phyloP scores from a whole-genome alignment of 1,284 basidiomycete species.

The Agaricales sp. region DNA sequence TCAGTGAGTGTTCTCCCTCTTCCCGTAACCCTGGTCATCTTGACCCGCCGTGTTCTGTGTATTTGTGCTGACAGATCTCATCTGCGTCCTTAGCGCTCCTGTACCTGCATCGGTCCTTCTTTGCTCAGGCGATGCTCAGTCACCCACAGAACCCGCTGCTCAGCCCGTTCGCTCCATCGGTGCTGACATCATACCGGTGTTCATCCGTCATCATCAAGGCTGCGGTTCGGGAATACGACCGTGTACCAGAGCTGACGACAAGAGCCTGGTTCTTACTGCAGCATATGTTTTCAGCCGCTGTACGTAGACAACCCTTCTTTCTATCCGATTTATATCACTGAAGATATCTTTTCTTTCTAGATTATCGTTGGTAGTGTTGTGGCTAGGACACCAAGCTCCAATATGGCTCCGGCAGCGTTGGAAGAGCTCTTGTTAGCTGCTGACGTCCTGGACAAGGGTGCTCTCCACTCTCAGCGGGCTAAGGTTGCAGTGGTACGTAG shows the following conservation, averaged over 20 bases:
- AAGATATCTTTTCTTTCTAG: conserved; percentile 14
- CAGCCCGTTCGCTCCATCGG: conserved; percentile 35
- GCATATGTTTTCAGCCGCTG: conserved; percentile 36
- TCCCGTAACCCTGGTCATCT: background rate
- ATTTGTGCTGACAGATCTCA: conserved; percentile 1
- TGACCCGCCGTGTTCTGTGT: no score
- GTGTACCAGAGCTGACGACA: conserved; percentile 30
- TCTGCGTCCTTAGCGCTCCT: conserved; percentile 26
- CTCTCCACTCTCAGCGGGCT: conserved; percentile 27
- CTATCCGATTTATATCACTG: background rate
- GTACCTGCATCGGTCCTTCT: conserved; percentile 38
- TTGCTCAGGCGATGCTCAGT: conserved; percentile 37
- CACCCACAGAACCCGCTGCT: conserved; percentile 32
- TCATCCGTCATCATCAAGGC: conserved; percentile 37
- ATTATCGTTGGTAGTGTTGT: conserved; percentile 36
- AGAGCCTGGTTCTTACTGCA: conserved; percentile 35
- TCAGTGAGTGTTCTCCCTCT: conserved; percentile 24
- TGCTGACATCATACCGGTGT: conserved; percentile 34
- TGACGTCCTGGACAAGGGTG: conserved; percentile 28
- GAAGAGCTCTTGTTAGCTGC: conserved; percentile 30
- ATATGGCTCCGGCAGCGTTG: conserved; percentile 29
- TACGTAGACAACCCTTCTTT: conserved; percentile 10
- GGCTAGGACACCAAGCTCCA: conserved; percentile 32
- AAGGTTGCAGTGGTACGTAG: conserved; percentile 29
- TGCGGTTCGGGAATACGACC: conserved; percentile 31